Conservation (phyloP, 148 eudicot species). For the Cornus controversa region DNA sequence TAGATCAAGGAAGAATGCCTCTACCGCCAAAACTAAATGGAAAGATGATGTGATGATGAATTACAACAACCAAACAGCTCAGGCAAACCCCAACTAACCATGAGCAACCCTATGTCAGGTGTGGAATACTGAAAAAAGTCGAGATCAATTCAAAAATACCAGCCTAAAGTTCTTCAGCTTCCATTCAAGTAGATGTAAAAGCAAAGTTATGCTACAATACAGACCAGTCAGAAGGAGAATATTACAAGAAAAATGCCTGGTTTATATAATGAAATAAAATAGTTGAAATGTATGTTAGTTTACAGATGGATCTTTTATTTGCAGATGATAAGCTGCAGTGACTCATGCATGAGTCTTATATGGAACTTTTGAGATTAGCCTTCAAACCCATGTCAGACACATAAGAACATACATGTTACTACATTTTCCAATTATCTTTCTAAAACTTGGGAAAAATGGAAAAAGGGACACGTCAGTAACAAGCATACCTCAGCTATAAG, state of each 20-base stretch:
- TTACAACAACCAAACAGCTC: too few species aligned
- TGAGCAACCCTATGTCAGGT: too few species aligned
- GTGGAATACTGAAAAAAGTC: neutral
- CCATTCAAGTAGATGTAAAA: neutral
- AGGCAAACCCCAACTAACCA: too few species aligned
- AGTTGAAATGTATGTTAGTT: neutral
- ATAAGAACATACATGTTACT: neutral
- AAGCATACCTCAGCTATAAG: conserved; percentile 7
- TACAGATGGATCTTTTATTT: neutral
- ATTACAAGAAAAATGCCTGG: neutral
- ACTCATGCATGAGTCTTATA: neutral
- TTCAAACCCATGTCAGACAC: neutral
- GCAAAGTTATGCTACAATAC: neutral
- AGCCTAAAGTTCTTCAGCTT: neutral
- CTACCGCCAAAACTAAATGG: neutral
- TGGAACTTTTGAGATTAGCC: neutral
- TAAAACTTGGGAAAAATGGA: neutral
- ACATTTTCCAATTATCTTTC: neutral
- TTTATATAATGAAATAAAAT: neutral
- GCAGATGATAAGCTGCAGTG: neutral
- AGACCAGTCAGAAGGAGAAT: neutral
- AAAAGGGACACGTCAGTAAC: conserved; percentile 4
- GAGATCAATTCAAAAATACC: neutral
- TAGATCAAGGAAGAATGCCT: neutral
- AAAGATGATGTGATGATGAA: neutral